Evolutionary conservation across 768 basidiomycete species (phyloP), one percentile per base, ranked within the genome.

Genomic region (Lactarius evosmus): DNA sequence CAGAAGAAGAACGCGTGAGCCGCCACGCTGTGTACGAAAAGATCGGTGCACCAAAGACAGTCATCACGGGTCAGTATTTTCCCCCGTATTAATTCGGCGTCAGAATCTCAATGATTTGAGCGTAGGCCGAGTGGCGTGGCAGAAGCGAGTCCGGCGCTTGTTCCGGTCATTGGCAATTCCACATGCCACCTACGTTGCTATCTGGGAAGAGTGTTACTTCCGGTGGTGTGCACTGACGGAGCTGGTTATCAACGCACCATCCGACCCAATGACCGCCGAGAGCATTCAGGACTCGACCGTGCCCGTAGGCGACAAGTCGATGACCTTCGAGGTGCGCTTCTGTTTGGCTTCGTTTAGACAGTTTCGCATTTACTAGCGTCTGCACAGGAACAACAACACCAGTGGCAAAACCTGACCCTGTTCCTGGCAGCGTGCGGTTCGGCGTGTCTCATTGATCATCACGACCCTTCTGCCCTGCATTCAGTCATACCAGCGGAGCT

Each of bases 351-450:
- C 34, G 34, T 65, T 34, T 22, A 53, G 11, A 50, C 14, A 50
- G 32, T 50, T 52, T 68, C 30, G 71, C 58, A 30, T 55, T 9
- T 56, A 19, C 46, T 70, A 17, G 62, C 65, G 30, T 40, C 32
- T 36, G 22, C 34, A 17, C 58, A 93, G 90, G 90, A 92, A 22
- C 80, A 85, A 67, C 82, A 86, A 46, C 82, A 80, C 40, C 89
- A 93, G 68, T 97, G 94, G 93, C 87, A 91, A 69, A 93, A 95
- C 71, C 76, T 93, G 14, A 87, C 89, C 0, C 75, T 93, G 27
- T 91, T 89, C 74, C 77, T 95, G 41, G 85, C 90, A 4, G 83
- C 89, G 0, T 80, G 87, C n/a, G 85, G 86, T 40, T 88, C 88
- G 5, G 77, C 83, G 7, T 88, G 88, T 65, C 75, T 84, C 22